Evolutionary conservation across 2,329 filamentous ascomycete genomes (phyloP), one percentile per base, ranked within the genome.

Genomic region (Neoarthrinium moseri): DNA sequence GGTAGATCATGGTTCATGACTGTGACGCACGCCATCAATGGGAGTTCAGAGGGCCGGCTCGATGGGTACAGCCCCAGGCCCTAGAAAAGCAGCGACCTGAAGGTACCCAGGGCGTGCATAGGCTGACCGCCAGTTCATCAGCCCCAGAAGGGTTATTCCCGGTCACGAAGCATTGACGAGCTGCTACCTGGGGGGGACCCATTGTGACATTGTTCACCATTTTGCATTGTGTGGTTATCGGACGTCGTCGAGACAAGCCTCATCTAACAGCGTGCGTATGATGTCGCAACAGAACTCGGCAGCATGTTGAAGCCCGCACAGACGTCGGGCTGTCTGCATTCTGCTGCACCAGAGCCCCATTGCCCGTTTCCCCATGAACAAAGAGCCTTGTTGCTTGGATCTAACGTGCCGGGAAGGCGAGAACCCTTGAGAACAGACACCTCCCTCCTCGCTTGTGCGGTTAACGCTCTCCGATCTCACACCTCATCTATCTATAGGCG

Each of bases 71-170:
- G 30, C 30, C 41, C 41, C 56, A 49, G 53, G 53, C 53, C 46
- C 40, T 55, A 49, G 51, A 51, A 49, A 36, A 55, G 37, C 37
- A 40, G 20, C 24, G 11, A 26, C 54, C 51, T 53, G 21, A 44
- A 39, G 18, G 15, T 22, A 21, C 21, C 23, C 13, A 29, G 15
- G 33, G 24, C 34, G 51, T 62, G 62, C 59, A 63, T 61, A 62
- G n/a, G 57, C 62, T 75, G 72, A 75, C 72, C 72, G 72, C 72
- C 71, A 75, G 68, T 75, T 74, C 68, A 67, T 67, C 63, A 60
- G 51, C 53, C 57, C 55, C 50, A 57, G 53, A 40, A 21, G 48
- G 46, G 42, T 54, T 50, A 55, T 60, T 56, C 59, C 56, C 51
- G 55, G 50, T 54, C 53, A 52, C 54, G 52, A 48, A 57, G 57